Conservation (phyloP, 257 asterid genomes). For the Mentha longifolia region DNA sequence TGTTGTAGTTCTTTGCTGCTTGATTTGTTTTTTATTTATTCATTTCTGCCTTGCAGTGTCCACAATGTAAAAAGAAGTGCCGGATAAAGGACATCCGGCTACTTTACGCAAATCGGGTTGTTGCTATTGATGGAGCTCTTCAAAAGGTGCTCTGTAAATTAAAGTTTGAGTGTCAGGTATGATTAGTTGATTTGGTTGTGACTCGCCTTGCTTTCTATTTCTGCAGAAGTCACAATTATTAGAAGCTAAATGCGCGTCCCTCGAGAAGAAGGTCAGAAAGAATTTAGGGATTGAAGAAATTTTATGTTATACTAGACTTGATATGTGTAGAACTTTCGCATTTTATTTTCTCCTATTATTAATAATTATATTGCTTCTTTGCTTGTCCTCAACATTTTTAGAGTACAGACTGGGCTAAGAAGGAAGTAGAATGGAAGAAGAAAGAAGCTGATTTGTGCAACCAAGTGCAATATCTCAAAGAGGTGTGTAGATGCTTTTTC, state of each 20-base stretch:
- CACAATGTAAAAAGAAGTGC: conserved; percentile 83
- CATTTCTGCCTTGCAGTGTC: conserved; percentile 61
- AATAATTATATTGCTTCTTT: conserved; percentile 13
- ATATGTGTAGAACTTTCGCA: conserved; percentile 11
- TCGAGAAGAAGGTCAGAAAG: conserved; percentile 72
- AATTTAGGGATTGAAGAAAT: not conserved
- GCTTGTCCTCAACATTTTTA: conserved; percentile 38
- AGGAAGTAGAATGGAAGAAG: conserved; percentile 72
- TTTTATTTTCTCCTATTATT: not conserved
- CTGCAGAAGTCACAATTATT: conserved; percentile 67
- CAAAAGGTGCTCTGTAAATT: conserved; percentile 62
- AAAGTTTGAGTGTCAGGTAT: not conserved
- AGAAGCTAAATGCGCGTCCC: conserved; percentile 65
- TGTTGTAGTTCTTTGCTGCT: conserved; percentile 13
- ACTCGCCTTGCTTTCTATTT: conserved; percentile 13
- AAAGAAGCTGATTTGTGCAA: conserved; percentile 58
- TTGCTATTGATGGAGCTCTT: conserved; percentile 66
- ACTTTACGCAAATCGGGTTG: conserved; percentile 74
- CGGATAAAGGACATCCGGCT: conserved; percentile 64
- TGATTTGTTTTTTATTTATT: conserved; percentile 24
- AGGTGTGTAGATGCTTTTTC: conserved; percentile 47
- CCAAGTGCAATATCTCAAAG: conserved; percentile 54
- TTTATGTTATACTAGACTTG: not conserved
- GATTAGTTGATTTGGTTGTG: conserved; percentile 25
- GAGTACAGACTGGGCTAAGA: conserved; percentile 59